phyloP scores from a whole-genome alignment of 352 stramenopile genomes.

The Stramenopiles sp. region DNA sequence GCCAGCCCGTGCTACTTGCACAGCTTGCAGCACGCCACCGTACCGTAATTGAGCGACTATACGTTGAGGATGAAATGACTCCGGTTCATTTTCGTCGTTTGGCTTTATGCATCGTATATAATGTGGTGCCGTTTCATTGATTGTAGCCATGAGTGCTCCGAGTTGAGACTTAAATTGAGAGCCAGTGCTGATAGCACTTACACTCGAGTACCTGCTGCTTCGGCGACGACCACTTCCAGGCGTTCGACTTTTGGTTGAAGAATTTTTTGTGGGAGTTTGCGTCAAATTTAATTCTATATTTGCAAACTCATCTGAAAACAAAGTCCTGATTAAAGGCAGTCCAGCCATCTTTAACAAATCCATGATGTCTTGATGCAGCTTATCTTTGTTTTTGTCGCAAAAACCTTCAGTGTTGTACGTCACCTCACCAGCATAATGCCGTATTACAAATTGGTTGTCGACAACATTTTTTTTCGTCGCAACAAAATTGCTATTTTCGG shows the following conservation, averaged over 20 bases:
- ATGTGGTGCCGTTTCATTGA: slow-evolving; percentile 81
- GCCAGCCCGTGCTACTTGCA: slow-evolving; percentile 75
- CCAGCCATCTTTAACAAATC: slow-evolving; percentile 43
- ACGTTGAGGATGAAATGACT: slow-evolving; percentile 69
- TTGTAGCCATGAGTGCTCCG: slow-evolving; percentile 63
- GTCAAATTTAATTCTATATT: slow-evolving; percentile 16
- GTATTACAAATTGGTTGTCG: slow-evolving; percentile 48
- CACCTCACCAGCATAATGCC: slow-evolving; percentile 53
- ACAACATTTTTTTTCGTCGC: slow-evolving; percentile 1
- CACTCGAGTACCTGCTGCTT: slow-evolving; percentile 22
- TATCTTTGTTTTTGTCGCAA: slow-evolving; percentile 62
- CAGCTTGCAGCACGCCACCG: slow-evolving; percentile 81
- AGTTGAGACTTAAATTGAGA: slow-evolving; percentile 81
- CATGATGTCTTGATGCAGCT: slow-evolving; percentile 56
- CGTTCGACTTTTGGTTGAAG: slow-evolving; percentile 16
- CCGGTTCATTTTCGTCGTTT: slow-evolving; percentile 71
- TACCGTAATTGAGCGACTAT: slow-evolving; percentile 92
- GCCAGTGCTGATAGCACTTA: slow-evolving; percentile 32
- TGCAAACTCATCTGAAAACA: slow-evolving; percentile 34
- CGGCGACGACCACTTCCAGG: neutral
- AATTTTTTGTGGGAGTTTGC: slow-evolving; percentile 15
- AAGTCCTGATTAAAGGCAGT: slow-evolving; percentile 38
- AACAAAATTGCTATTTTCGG: neutral
- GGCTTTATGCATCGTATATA: slow-evolving; percentile 97
- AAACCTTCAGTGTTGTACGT: slow-evolving; percentile 55